Conservation (phyloP, 768 basidiomycete genomes). For the Russula abietina region DNA sequence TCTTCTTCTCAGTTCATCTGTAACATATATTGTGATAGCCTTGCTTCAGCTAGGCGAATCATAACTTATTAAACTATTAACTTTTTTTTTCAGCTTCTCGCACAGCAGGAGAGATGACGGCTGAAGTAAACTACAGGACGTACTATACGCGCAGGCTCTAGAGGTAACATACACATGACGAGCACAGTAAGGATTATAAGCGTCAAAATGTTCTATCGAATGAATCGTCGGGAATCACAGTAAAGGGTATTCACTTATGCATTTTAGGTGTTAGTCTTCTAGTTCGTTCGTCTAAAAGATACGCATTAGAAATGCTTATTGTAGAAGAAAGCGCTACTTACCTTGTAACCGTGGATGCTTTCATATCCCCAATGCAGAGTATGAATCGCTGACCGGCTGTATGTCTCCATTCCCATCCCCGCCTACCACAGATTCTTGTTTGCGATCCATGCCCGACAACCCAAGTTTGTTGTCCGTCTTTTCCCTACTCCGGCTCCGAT, state of each 20-base stretch:
- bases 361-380: conserved; percentile 8
- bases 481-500: not conserved
- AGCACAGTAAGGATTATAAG: not conserved
- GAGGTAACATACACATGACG: not conserved
- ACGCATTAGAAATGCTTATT: not conserved
- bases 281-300: not conserved
- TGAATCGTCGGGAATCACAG: not conserved
- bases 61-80: not conserved
- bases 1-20: no score
- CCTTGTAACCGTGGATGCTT: not conserved
- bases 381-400: conserved; percentile 2
- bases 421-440: not conserved
- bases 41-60: not conserved
- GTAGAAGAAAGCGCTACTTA: not conserved
- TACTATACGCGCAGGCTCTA: not conserved
- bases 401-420: not conserved
- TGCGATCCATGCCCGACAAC: conserved; percentile 16
- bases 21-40: no score
- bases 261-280: not conserved
- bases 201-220: not conserved
- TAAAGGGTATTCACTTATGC: not conserved
- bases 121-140: not conserved
- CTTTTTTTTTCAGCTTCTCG: not conserved
- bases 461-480: conserved; percentile 6
- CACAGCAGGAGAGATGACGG: not conserved